Conservation (phyloP, 2,329 filamentous ascomycete species). For the Colletotrichum cereale region DNA sequence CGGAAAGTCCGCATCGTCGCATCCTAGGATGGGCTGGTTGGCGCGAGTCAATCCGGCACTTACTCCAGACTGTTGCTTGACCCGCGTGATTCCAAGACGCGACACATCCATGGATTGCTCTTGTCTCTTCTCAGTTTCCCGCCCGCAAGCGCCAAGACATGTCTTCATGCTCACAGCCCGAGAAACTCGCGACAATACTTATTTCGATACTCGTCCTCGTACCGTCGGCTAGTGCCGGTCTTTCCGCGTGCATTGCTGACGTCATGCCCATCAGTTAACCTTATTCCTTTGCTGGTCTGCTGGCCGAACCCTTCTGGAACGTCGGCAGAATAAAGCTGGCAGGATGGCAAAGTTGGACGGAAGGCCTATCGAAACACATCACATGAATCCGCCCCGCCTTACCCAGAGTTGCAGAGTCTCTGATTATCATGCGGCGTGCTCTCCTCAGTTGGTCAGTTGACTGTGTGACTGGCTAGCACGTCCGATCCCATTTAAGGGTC, state of each 20-base stretch:
- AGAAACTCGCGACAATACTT: background rate
- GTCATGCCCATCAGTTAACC: conserved; percentile 14
- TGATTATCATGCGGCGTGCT: background rate
- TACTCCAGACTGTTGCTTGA: conserved; percentile 25
- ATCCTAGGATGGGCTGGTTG: conserved; percentile 29
- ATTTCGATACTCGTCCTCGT: background rate
- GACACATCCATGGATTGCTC: conserved; percentile 24
- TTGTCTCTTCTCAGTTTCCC: background rate
- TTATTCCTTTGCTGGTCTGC: conserved; percentile 10
- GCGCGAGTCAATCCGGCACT: conserved; percentile 37
- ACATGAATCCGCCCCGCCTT: conserved; percentile 8
- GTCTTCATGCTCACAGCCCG: conserved; percentile 12
- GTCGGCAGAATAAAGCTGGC: conserved; percentile 6
- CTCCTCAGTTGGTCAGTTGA: conserved; percentile 24
- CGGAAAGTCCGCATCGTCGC: conserved; percentile 18
- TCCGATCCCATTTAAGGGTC: conserved; percentile 16
- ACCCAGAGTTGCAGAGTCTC: background rate
- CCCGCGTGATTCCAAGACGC: conserved; percentile 22
- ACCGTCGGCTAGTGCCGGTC: background rate
- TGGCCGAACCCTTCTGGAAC: conserved; percentile 17
- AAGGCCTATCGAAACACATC: background rate
- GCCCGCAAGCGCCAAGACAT: conserved; percentile 15
- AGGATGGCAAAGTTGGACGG: background rate
- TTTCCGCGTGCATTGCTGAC: conserved; percentile 28
- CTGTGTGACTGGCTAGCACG: conserved; percentile 6